Conservation (phyloP, 2,329 filamentous ascomycete species). For the Verticillium tricorpus region DNA sequence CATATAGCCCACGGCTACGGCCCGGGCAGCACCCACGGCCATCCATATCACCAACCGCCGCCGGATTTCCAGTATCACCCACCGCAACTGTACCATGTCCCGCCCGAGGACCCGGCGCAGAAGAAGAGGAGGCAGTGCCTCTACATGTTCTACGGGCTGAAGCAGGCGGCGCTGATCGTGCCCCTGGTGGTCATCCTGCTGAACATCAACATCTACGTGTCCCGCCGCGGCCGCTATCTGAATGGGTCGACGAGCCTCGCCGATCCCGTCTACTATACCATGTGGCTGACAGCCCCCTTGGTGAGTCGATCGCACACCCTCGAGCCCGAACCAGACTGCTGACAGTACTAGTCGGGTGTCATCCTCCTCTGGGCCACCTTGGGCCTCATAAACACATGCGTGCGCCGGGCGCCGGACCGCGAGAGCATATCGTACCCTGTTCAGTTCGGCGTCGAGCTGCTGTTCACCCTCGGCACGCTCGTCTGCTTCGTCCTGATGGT, state of each 20-base stretch:
- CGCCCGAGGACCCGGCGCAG: slow-evolving; percentile 6
- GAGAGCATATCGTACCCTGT: slow-evolving; percentile 11
- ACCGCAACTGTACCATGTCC: not conserved
- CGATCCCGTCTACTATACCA: slow-evolving; percentile 10
- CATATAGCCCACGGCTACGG: not conserved
- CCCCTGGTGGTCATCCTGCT: slow-evolving; percentile 10
- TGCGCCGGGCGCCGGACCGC: slow-evolving; percentile 2
- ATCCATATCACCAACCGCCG: not conserved
- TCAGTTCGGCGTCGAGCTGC: slow-evolving; percentile 14
- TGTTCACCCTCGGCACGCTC: slow-evolving; percentile 11
- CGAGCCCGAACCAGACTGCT: not conserved
- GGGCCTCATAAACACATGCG: slow-evolving; percentile 5
- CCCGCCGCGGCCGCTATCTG: slow-evolving; percentile 11
- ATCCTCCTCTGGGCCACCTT: slow-evolving; percentile 9
- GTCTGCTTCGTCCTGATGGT: slow-evolving; percentile 13
- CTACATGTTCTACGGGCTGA: slow-evolving; percentile 29
- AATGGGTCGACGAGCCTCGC: slow-evolving; percentile 10
- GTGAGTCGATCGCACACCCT: not conserved
- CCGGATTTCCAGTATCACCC: slow-evolving; percentile 2
- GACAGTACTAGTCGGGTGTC: slow-evolving; percentile 4
- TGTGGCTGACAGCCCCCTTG: slow-evolving; percentile 12
- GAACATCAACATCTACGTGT: slow-evolving; percentile 15
- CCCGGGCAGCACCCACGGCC: not conserved
- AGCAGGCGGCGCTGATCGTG: slow-evolving; percentile 34
- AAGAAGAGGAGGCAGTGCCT: slow-evolving; percentile 22